Evolutionary conservation across 2,329 filamentous ascomycete species (phyloP).

Genomic region (Colletotrichum sp.): DNA sequence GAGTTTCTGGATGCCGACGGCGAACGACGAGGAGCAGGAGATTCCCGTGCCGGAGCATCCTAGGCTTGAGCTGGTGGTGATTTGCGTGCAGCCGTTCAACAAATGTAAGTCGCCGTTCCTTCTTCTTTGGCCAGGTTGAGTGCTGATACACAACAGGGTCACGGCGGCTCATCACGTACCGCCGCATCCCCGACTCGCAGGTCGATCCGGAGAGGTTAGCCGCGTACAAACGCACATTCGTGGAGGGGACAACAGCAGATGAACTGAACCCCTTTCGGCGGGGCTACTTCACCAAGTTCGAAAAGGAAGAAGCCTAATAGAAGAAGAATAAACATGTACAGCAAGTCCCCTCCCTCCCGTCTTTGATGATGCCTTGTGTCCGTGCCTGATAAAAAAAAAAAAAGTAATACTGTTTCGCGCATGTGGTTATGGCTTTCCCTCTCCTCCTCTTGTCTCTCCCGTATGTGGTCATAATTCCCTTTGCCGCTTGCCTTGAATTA

Average conservation of each 20-base stretch:
- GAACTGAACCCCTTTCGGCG: slow-evolving; percentile 66
- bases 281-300: slow-evolving; percentile 63
- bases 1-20: slow-evolving; percentile 97
- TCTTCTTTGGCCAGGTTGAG: neutral
- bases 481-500: neutral
- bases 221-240: slow-evolving; percentile 29
- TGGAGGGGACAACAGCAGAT: slow-evolving; percentile 56
- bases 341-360: neutral
- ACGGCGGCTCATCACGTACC: slow-evolving; percentile 85
- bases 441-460: neutral
- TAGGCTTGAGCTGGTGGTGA: slow-evolving; percentile 72
- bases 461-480: neutral
- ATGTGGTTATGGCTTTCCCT: neutral
- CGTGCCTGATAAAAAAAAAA: neutral
- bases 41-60: slow-evolving; percentile 80
- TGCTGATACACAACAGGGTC: slow-evolving; percentile 65
- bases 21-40: slow-evolving; percentile 78
- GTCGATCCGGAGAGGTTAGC: slow-evolving; percentile 52
- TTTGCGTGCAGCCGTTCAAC: slow-evolving; percentile 87
- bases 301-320: slow-evolving; percentile 31
- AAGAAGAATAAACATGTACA: slow-evolving; percentile 5
- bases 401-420: neutral
- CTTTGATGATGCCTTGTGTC: slow-evolving; percentile 18
- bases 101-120: slow-evolving; percentile 65
- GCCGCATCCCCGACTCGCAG: slow-evolving; percentile 66